Percentiles rank a stretch among this genome's conserved stretches.
Evolutionary conservation across 2,329 filamentous ascomycete species (phyloP).

Genomic region (Claviceps lovelessii): DNA sequence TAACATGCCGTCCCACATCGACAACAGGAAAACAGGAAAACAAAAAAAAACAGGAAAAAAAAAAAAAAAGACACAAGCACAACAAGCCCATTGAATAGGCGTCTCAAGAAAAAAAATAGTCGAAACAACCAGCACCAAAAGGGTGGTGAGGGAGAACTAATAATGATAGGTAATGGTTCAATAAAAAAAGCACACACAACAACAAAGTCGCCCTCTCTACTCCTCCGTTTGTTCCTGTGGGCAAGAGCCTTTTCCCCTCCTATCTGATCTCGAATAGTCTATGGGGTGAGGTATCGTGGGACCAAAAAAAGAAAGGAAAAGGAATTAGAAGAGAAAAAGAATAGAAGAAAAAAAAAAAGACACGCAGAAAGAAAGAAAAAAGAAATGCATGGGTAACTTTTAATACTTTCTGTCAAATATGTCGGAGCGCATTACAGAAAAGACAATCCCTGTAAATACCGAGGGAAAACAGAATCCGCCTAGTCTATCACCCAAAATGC

Average conservation of each 20-base stretch:
- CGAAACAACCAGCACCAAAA: background rate
- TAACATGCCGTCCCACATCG: background rate
- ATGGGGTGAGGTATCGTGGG: constrained; percentile 36
- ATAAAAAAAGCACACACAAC: background rate
- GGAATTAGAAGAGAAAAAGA: background rate
- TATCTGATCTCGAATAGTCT: constrained; percentile 24
- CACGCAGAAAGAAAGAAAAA: background rate
- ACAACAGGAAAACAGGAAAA: background rate
- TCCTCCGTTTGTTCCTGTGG: constrained; percentile 13
- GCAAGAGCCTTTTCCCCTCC: constrained; percentile 13
- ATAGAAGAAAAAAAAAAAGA: background rate
- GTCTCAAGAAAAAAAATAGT: background rate
- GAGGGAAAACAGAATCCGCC: constrained; percentile 29
- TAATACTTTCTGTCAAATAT: constrained; percentile 29
- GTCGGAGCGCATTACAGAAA: constrained; percentile 6
- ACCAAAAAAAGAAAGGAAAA: constrained; percentile 11
- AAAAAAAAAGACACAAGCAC: background rate
- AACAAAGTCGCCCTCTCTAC: constrained; percentile 3
- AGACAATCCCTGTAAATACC: constrained; percentile 32
- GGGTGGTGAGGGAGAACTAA: background rate
- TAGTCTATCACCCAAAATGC: constrained; percentile 39
- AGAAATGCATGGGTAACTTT: constrained; percentile 28
- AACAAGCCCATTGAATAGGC: background rate
- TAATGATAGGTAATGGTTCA: constrained; percentile 2
- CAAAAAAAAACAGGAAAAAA: background rate